Conservation (phyloP, 129 eudicot genomes). For the Tagetes patula region DNA sequence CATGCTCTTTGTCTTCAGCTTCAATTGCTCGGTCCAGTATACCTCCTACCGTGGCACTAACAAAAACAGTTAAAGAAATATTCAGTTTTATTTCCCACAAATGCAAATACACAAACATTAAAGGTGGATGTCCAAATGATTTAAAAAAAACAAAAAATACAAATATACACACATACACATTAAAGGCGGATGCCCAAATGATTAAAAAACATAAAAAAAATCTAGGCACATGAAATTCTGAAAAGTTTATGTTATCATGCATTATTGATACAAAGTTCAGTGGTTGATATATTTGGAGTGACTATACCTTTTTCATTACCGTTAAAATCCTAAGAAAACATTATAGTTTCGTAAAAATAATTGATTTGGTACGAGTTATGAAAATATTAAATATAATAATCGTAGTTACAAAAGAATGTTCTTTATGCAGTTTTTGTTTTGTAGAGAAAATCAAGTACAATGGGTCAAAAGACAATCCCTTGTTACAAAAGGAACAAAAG, state of each 20-base stretch:
- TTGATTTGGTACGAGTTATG: not conserved
- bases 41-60: constrained; percentile 77
- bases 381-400: not conserved
- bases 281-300: constrained; percentile 14
- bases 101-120: not conserved
- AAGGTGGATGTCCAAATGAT: too few species aligned
- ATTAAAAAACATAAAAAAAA: constrained; percentile 10
- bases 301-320: constrained; percentile 3
- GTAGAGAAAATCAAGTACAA: constrained; percentile 12
- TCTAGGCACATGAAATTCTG: constrained; percentile 32
- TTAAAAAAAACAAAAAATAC: not conserved
- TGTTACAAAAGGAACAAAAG: not conserved
- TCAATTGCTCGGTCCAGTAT: constrained; percentile 81
- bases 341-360: not conserved
- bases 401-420: not conserved
- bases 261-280: constrained; percentile 19
- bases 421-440: not conserved
- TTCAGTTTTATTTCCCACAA: not conserved
- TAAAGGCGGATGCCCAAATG: constrained; percentile 16
- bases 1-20: constrained; percentile 78
- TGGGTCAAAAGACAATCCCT: not conserved
- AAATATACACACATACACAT: not conserved
- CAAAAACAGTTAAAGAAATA: constrained; percentile 15
- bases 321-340: not conserved
- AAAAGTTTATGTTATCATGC: constrained; percentile 29